Evolutionary conservation across 2,329 filamentous ascomycete species (phyloP), one percentile per base, ranked within the genome.

Genomic region (Ascochyta koolunga): DNA sequence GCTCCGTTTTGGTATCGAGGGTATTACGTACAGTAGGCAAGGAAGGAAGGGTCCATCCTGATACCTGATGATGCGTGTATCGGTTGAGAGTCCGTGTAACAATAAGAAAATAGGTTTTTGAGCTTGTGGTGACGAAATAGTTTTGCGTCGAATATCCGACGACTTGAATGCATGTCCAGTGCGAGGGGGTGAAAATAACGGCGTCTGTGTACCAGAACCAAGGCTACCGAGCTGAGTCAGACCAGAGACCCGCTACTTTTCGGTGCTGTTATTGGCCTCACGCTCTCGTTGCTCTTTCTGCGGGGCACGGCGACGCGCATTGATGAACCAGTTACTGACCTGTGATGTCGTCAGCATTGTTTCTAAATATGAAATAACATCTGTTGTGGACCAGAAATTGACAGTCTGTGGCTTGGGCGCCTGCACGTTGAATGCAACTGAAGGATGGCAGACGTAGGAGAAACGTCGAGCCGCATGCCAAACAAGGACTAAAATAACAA

Each of bases 321-420:
- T 91, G 75, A 91, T 91, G 74, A 90, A 91, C 89, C 89, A 91
- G 75, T 91, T 91, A 58, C 86, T 89, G 19, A 91, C 89, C 76
- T 79, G 27, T 24, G 1, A 24, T 16, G 31, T 49, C 15, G 51
- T 68, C 36, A 66, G 61, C 21, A 50, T 38, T 13, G 22, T 31
- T 27, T 42, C 15, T 15, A 36, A 40, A 27, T 32, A 16, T n/a
- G 22, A 39, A 29, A 19, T 43, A 25, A n/a, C 42, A 29, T 9
- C 10, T 10, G 15, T 10, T 9, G 35, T 33, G 16, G 13, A 40
- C 18, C 18, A 10, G 3, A n/a, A 10, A 25, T 27, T 5, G 27
- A 43, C 5, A 11, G 3, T 18, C 13, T 38, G 22, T 25, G n/a
- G 13, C 10, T 15, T 16, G 18, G 16, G 7, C 18, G 13, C 29